Conservation (phyloP, 257 asterid species). For the Phtheirospermum japonicum region DNA sequence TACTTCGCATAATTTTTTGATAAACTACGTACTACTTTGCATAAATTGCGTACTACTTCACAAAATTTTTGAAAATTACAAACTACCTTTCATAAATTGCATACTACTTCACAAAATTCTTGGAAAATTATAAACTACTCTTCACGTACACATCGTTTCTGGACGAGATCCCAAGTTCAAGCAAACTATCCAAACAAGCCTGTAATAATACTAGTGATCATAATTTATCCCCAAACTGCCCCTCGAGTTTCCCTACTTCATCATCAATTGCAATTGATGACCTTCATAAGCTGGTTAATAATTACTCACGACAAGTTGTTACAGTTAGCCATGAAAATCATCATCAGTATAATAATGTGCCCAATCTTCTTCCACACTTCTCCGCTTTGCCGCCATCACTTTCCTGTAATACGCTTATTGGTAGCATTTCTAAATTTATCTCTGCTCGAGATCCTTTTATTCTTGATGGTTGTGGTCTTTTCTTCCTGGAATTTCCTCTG, state of each 20-base stretch:
- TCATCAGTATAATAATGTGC: constrained; percentile 29
- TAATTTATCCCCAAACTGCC: constrained; percentile 23
- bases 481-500: constrained; percentile 18
- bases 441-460: constrained; percentile 30
- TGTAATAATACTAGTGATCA: neutral
- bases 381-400: constrained; percentile 44
- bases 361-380: constrained; percentile 41
- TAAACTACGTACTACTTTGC: no score
- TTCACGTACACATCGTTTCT: no score
- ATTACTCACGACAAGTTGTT: constrained; percentile 33
- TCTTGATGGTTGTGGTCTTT: no score
- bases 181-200: constrained; percentile 29
- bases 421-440: constrained; percentile 11
- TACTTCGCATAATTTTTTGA: no score
- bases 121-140: no score
- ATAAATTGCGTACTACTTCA: no score
- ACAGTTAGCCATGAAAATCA: constrained; percentile 23
- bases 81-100: no score
- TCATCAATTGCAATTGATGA: constrained; percentile 47
- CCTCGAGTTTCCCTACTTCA: constrained; percentile 31
- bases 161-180: neutral
- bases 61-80: no score
- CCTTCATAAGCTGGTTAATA: constrained; percentile 63
- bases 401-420: constrained; percentile 51
- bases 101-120: no score